Evolutionary conservation across 108 stramenopile genomes (phyloP), one percentile per base, ranked within the genome.

Genomic region (Poteriospumella lacustris): DNA sequence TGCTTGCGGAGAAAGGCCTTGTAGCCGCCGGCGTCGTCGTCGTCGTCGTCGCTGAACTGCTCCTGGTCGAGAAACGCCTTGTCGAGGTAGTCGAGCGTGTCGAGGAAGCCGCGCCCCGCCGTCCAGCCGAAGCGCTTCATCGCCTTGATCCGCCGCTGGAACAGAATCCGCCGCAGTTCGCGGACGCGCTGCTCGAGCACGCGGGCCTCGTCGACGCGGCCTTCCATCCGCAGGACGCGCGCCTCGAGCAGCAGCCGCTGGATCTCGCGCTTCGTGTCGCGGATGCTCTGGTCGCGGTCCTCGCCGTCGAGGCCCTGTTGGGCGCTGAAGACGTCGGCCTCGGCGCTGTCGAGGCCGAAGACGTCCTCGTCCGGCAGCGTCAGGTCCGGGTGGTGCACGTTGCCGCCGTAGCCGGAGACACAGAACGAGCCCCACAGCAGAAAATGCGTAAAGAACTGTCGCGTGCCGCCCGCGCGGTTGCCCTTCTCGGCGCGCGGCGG

Each of bases 1-100:
- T n/a, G n/a, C n/a, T n/a, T n/a, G n/a, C n/a, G n/a, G n/a, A n/a
- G n/a, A n/a, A n/a, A n/a, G n/a, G n/a, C n/a, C n/a, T n/a, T n/a
- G n/a, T n/a, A n/a, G n/a, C n/a, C n/a, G n/a, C n/a, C n/a, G n/a
- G n/a, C n/a, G n/a, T n/a, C 31, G 28, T 19, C 36, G 60, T 19
- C 31, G 24, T 64, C 15, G 36, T 64, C 31, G 60, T 24, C 9
- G 15, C 60, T 31, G 3, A 64, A 5, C 60, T 3, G 36, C 9
- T 64, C 60, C 60, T 64, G 60, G 33, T 31, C 60, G 3, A 64
- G 36, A 9, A 64, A 64, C 12, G 31, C 36, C 24, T 64, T 64
- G 60, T 64, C 60, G 9, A 64, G 31, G 36, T 31, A 64, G 15
- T 33, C 60, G 33, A 64, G 36, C 3, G 33, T 34, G 36, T 64